Percentiles rank a stretch among this genome's conserved stretches.
These are phyloP conservation scores for Boletellus sp. DNA, from an alignment of 1,284 basidiomycete species.

Conservation along the genomic window DNA sequence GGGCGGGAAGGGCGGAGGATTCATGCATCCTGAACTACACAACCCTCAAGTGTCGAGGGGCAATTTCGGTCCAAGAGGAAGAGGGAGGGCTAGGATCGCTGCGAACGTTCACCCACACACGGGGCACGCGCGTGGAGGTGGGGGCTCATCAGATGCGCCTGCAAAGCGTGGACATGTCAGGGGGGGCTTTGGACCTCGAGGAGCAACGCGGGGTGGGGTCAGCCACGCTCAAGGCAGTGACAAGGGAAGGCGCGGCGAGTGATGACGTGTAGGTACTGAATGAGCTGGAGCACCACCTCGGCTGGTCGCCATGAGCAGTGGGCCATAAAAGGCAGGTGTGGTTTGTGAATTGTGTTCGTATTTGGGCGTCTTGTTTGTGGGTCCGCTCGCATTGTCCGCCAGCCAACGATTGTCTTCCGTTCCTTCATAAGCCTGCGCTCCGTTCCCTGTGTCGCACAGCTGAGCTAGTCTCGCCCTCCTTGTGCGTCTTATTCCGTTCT, in stretches of 20 bases:
- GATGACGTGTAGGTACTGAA: too few relatives aligned
- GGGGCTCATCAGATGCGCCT: background rate
- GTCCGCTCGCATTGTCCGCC: slow-evolving; percentile 2
- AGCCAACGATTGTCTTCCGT: slow-evolving; percentile 20
- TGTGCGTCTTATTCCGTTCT: slow-evolving; percentile 6
- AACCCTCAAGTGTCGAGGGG: slow-evolving; percentile 31
- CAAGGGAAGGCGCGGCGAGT: too few relatives aligned
- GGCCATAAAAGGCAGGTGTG: slow-evolving; percentile 25
- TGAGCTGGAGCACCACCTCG: too few relatives aligned
- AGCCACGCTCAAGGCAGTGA: background rate
- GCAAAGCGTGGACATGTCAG: slow-evolving; percentile 7
- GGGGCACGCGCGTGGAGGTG: slow-evolving; percentile 15
- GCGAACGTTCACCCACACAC: slow-evolving; percentile 14
- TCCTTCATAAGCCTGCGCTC: slow-evolving; percentile 19
- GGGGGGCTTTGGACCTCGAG: slow-evolving; percentile 15
- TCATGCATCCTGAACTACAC: slow-evolving; percentile 35
- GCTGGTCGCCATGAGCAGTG: background rate
- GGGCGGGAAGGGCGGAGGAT: slow-evolving; percentile 50
- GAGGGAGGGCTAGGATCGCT: slow-evolving; percentile 31
- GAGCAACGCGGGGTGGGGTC: slow-evolving; percentile 12
- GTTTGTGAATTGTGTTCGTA: slow-evolving; percentile 9
- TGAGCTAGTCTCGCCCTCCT: slow-evolving; percentile 22
- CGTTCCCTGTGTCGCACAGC: background rate
- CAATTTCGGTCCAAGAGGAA: slow-evolving; percentile 31
- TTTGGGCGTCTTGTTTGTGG: slow-evolving; percentile 23